phyloP scores from a whole-genome alignment of 352 stramenopile genomes.

The Thraustochytrium sp. region DNA sequence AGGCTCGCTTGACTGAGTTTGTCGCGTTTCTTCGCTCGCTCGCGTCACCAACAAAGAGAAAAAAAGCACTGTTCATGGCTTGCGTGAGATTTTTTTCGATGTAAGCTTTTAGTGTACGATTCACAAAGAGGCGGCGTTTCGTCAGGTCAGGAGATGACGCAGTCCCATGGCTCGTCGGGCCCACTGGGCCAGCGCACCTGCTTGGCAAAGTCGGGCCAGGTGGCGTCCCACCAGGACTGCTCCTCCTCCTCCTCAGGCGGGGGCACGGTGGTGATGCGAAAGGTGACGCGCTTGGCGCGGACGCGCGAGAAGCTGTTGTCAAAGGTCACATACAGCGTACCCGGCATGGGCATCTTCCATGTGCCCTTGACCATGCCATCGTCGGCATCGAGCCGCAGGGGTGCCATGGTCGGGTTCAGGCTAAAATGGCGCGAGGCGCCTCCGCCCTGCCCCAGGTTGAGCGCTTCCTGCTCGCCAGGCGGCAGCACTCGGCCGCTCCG shows the following conservation, averaged over 20 bases:
- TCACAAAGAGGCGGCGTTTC: not conserved
- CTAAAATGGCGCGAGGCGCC: not conserved
- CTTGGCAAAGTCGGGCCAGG: conserved; percentile 33
- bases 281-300: conserved; percentile 3
- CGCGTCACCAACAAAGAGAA: too few relatives aligned
- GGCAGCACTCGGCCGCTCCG: not conserved
- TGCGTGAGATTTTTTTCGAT: too few relatives aligned
- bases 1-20: too few relatives aligned
- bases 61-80: too few relatives aligned
- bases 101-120: too few relatives aligned
- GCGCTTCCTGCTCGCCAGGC: not conserved
- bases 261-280: conserved; percentile 2
- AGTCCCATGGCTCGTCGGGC: not conserved
- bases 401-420: conserved; percentile 20
- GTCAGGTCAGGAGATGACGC: not conserved
- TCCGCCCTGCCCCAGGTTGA: not conserved
- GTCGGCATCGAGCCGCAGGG: not conserved
- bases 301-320: conserved; percentile 25
- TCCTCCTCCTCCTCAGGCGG: conserved; percentile 22
- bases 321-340: conserved; percentile 24
- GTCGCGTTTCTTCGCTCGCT: too few relatives aligned
- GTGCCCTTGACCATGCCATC: conserved; percentile 38
- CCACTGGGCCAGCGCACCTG: not conserved
- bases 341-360: not conserved
- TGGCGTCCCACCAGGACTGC: conserved; percentile 17